These are phyloP conservation scores for Cornus kousa DNA, from an alignment of 148 eudicot species.

Conservation along the genomic window DNA sequence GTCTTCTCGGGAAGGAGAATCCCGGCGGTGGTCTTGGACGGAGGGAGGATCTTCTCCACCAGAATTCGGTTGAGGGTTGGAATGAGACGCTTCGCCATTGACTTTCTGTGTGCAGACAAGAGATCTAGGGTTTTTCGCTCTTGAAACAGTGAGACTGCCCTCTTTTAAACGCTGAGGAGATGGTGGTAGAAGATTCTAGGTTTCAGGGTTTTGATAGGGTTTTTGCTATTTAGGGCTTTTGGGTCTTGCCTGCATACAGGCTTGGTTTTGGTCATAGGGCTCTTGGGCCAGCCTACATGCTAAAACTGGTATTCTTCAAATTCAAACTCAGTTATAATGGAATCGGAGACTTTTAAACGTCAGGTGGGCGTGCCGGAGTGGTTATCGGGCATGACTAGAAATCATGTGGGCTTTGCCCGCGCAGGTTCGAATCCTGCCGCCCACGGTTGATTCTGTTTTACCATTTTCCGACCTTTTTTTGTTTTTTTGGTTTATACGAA, in stretches of 20 bases:
- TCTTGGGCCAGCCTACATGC: too few relatives aligned
- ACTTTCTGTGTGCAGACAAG: not conserved
- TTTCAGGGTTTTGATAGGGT: not conserved
- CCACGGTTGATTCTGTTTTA: constrained; percentile 22
- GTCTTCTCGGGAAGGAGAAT: constrained; percentile 46
- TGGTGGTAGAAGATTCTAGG: not conserved
- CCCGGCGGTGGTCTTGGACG: constrained; percentile 40
- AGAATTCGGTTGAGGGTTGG: constrained; percentile 44
- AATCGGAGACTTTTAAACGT: too few relatives aligned
- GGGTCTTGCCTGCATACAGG: not conserved
- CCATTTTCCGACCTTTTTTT: too few relatives aligned
- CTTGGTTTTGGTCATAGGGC: too few relatives aligned
- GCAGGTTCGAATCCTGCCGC: constrained; percentile 80
- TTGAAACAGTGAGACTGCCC: not conserved
- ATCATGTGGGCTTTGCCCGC: constrained; percentile 90
- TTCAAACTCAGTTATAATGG: too few relatives aligned
- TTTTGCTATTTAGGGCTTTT: not conserved
- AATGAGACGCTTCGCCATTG: constrained; percentile 45
- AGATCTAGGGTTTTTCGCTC: not conserved
- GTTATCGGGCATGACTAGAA: constrained; percentile 99
- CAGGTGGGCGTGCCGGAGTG: constrained; percentile 95
- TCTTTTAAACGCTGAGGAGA: not conserved
- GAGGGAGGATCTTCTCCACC: constrained; percentile 41
- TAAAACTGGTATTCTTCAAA: too few relatives aligned
- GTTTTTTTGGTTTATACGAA: too few relatives aligned